Evolutionary conservation across 1,284 basidiomycete genomes (phyloP).

Genomic region (Leccinum ponderosum): DNA sequence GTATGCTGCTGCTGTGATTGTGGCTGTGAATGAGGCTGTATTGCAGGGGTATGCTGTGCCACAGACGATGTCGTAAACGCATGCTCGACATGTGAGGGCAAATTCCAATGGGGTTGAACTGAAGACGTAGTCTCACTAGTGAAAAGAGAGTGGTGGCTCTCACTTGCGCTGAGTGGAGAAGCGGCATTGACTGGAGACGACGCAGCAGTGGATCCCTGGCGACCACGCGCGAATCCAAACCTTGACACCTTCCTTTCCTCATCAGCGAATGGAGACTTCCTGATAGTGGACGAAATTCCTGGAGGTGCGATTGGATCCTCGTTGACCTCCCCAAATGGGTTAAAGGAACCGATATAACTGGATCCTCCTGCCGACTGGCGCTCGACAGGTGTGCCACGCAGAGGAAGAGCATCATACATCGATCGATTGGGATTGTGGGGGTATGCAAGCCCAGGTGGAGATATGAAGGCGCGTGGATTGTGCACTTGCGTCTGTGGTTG

Average conservation of each 20-base stretch:
- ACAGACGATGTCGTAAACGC: constrained; percentile 49
- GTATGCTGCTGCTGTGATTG: constrained; percentile 37
- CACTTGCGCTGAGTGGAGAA: constrained; percentile 55
- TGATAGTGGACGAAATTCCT: constrained; percentile 19
- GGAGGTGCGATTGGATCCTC: constrained; percentile 39
- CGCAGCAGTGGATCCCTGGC: constrained; percentile 56
- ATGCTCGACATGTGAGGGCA: constrained; percentile 45
- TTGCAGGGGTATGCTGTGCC: constrained; percentile 46
- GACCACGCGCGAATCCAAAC: constrained; percentile 81
- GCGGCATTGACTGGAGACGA: constrained; percentile 61
- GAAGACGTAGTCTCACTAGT: constrained; percentile 43
- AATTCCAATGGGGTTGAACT: constrained; percentile 46
- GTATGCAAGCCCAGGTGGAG: constrained; percentile 55
- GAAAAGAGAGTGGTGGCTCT: constrained; percentile 49
- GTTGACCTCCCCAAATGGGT: constrained; percentile 69
- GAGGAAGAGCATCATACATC: constrained; percentile 51
- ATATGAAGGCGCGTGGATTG: constrained; percentile 38
- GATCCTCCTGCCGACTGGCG: constrained; percentile 47
- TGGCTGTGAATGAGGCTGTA: constrained; percentile 28
- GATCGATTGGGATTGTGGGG: constrained; percentile 47
- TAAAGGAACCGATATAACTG: constrained; percentile 72
- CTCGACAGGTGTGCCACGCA: constrained; percentile 43
- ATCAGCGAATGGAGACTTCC: constrained; percentile 37
- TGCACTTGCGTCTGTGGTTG: constrained; percentile 27
- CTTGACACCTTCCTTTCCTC: constrained; percentile 79